Conservation (phyloP, 1,139 yeast species). For the Debaryomycetaceae sp. region DNA sequence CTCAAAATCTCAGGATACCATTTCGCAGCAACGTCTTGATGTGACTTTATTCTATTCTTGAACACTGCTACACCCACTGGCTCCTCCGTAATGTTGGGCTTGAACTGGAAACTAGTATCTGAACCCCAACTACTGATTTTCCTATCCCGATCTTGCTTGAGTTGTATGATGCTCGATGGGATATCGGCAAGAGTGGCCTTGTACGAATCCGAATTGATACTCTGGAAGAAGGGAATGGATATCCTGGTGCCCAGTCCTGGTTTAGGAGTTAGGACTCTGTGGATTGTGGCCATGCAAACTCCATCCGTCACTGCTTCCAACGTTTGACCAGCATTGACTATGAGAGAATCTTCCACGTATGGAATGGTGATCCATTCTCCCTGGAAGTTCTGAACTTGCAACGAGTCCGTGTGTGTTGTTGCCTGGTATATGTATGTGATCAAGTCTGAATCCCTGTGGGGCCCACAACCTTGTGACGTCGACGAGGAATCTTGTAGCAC, state of each 20-base stretch:
- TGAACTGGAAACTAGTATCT: slow-evolving; percentile 50
- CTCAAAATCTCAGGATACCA: slow-evolving; percentile 57
- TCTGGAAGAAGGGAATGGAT: slow-evolving; percentile 54
- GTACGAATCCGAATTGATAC: slow-evolving; percentile 45
- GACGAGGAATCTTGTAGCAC: slow-evolving; percentile 39
- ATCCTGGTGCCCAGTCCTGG: slow-evolving; percentile 51
- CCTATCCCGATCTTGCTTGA: slow-evolving; percentile 35
- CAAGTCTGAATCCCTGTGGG: slow-evolving; percentile 68
- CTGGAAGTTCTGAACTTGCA: slow-evolving; percentile 60
- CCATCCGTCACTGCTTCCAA: slow-evolving; percentile 53
- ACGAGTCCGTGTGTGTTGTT: slow-evolving; percentile 42
- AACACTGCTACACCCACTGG: slow-evolving; percentile 62
- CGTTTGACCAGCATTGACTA: slow-evolving; percentile 55
- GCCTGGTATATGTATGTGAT: slow-evolving; percentile 62
- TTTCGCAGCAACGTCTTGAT: slow-evolving; percentile 60
- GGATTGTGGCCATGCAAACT: slow-evolving; percentile 64
- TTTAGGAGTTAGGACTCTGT: slow-evolving; percentile 55
- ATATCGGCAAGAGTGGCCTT: slow-evolving; percentile 30
- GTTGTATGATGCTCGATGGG: slow-evolving; percentile 27
- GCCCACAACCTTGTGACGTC: slow-evolving; percentile 65
- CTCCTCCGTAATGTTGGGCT: slow-evolving; percentile 39
- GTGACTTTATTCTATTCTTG: slow-evolving; percentile 61
- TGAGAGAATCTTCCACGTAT: slow-evolving; percentile 39
- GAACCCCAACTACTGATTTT: slow-evolving; percentile 36
- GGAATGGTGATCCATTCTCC: slow-evolving; percentile 63